These are phyloP conservation scores for Boletellus sp. DNA, from an alignment of 768 basidiomycete genomes.

Conservation along the genomic window DNA sequence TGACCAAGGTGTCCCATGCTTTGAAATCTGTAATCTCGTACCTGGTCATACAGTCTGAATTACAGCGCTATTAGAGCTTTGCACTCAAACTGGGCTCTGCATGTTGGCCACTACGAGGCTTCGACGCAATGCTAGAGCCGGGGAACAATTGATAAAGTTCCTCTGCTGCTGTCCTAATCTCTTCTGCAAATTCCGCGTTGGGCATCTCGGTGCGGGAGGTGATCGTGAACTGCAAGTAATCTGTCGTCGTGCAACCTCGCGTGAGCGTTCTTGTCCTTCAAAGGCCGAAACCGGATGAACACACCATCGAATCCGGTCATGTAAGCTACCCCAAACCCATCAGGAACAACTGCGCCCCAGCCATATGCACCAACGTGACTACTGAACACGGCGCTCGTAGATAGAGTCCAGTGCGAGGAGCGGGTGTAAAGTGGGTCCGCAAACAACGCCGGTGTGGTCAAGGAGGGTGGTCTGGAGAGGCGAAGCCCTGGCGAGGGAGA, in stretches of 20 bases:
- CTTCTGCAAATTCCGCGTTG: constrained; percentile 67
- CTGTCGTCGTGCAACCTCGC: constrained; percentile 31
- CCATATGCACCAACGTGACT: constrained; percentile 82
- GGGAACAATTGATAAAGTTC: constrained; percentile 67
- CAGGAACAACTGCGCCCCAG: constrained; percentile 94
- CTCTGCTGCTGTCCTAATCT: constrained; percentile 58
- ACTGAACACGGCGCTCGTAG: constrained; percentile 87
- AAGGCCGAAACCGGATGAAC: constrained; percentile 15
- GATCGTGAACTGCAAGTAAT: constrained; percentile 81
- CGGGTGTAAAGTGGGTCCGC: constrained; percentile 69
- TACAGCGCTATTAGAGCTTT: constrained; percentile 15
- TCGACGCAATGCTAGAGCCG: neutral
- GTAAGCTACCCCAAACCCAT: constrained; percentile 94
- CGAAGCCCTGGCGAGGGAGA: constrained; percentile 53
- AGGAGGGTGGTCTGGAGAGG: constrained; percentile 58
- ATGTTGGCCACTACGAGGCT: neutral
- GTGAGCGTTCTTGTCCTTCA: constrained; percentile 2
- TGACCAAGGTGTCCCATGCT: no score
- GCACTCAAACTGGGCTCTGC: neutral
- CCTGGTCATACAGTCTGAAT: neutral
- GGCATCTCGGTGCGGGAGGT: constrained; percentile 86
- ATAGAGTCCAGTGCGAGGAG: constrained; percentile 81
- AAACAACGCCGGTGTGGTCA: constrained; percentile 67
- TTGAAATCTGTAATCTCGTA: neutral
- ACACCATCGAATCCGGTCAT: constrained; percentile 83